These are phyloP conservation scores for Sporisorium graminicola DNA, from an alignment of 1,284 basidiomycete species.

Conservation along the genomic window DNA sequence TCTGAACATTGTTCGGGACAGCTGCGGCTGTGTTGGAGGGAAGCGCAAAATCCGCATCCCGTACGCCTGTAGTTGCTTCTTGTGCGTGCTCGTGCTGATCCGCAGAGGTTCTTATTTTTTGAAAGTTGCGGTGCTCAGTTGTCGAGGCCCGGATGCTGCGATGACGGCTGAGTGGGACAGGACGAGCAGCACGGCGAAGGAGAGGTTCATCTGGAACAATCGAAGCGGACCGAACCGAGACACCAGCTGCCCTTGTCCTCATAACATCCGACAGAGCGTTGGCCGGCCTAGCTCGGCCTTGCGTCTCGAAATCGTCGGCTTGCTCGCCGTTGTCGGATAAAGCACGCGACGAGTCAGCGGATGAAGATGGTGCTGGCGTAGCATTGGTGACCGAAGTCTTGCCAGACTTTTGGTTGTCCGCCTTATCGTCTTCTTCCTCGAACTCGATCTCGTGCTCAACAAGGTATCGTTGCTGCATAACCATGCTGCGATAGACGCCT, in stretches of 20 bases:
- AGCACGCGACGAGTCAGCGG: constrained; percentile 15
- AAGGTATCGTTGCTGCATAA: constrained; percentile 58
- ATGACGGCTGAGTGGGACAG: constrained; percentile 15
- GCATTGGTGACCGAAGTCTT: constrained; percentile 5
- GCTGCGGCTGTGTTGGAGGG: constrained; percentile 26
- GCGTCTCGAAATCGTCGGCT: not conserved
- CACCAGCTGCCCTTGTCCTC: constrained; percentile 38
- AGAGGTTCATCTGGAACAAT: constrained; percentile 31
- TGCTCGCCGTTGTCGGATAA: constrained; percentile 10
- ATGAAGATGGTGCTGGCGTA: constrained; percentile 11
- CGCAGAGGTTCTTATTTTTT: constrained; percentile 21
- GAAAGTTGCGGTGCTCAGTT: constrained; percentile 21
- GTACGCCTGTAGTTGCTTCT: constrained; percentile 17
- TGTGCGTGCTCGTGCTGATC: constrained; percentile 45
- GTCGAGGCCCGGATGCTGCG: constrained; percentile 42
- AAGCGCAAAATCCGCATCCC: constrained; percentile 15
- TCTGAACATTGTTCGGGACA: not conserved
- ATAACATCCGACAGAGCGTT: constrained; percentile 31
- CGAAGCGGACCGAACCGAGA: constrained; percentile 33
- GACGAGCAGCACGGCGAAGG: constrained; percentile 11
- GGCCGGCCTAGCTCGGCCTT: constrained; percentile 10
- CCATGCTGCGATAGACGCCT: constrained; percentile 62
- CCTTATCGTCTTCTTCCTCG: constrained; percentile 8
- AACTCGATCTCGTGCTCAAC: constrained; percentile 37
- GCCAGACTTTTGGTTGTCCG: not conserved